Percentiles rank a stretch among this genome's conserved stretches.
These are phyloP conservation scores for Porodaedalea pini DNA, from an alignment of 1,284 basidiomycete genomes.

Conservation along the genomic window DNA sequence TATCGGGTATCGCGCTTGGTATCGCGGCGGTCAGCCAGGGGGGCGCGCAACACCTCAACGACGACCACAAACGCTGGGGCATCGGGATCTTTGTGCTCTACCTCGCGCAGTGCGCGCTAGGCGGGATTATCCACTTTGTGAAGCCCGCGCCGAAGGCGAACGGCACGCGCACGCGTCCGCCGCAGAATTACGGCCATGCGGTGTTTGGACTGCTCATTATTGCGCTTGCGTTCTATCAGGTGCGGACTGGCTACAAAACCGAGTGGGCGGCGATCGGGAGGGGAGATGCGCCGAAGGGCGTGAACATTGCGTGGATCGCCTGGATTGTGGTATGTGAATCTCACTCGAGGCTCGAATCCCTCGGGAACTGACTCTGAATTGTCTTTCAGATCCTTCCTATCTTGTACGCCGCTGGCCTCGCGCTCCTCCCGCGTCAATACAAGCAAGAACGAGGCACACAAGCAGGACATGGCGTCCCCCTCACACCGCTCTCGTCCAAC, in stretches of 20 bases:
- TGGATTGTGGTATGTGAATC: conserved; percentile 48
- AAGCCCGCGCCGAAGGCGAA: conserved; percentile 32
- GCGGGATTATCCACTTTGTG: conserved; percentile 56
- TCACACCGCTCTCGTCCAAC: neutral
- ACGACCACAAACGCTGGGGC: conserved; percentile 58
- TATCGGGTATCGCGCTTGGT: conserved; percentile 49
- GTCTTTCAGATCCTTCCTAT: conserved; percentile 41
- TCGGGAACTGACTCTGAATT: conserved; percentile 5
- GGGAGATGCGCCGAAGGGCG: conserved; percentile 34
- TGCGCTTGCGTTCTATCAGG: conserved; percentile 49
- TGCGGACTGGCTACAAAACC: conserved; percentile 42
- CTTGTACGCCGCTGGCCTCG: conserved; percentile 43
- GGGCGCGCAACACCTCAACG: conserved; percentile 40
- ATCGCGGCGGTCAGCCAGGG: conserved; percentile 42
- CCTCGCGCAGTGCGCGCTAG: conserved; percentile 52
- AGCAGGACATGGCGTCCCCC: neutral
- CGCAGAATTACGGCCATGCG: conserved; percentile 59
- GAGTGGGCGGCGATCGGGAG: conserved; percentile 50
- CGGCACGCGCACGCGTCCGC: conserved; percentile 40
- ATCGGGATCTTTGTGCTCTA: conserved; percentile 59
- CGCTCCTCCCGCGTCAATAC: conserved; percentile 45
- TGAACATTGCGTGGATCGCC: conserved; percentile 45
- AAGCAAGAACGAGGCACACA: conserved; percentile 35
- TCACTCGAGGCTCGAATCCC: too few relatives aligned
- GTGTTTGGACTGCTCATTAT: conserved; percentile 50